Conservation (phyloP, 495 filamentous ascomycete species). For the Neurospora sp. region DNA sequence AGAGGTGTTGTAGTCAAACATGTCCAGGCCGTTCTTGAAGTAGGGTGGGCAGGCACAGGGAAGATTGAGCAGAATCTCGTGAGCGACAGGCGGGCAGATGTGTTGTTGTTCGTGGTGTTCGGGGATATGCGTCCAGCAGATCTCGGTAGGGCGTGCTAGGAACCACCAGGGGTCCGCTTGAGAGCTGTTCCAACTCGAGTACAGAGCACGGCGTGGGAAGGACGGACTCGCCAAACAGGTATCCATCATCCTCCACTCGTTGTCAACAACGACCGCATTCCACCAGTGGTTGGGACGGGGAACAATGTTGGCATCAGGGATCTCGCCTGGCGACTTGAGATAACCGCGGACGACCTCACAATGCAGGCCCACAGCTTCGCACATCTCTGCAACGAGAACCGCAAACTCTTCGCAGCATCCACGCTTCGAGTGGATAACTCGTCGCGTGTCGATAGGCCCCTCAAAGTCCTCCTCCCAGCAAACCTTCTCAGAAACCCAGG, state of each 20-base stretch:
- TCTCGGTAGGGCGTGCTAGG: conserved; percentile 71
- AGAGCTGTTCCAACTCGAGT: conserved; percentile 59
- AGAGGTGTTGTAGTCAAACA: conserved; percentile 88
- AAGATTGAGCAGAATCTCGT: conserved; percentile 73
- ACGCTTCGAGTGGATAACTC: conserved; percentile 73
- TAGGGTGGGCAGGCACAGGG: conserved; percentile 78
- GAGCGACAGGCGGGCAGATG: conserved; percentile 76
- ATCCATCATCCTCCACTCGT: conserved; percentile 95
- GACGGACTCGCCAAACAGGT: conserved; percentile 86
- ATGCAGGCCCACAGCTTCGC: conserved; percentile 75
- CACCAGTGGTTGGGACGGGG: conserved; percentile 93
- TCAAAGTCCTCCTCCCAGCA: conserved; percentile 95
- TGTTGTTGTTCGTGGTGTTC: conserved; percentile 80
- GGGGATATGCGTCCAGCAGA: conserved; percentile 93
- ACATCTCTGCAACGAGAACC: conserved; percentile 86
- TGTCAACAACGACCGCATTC: conserved; percentile 90
- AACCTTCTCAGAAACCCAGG: conserved; percentile 91
- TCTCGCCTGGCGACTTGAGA: conserved; percentile 81
- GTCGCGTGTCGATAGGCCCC: conserved; percentile 61
- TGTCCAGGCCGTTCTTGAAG: conserved; percentile 68
- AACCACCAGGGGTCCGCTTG: conserved; percentile 86
- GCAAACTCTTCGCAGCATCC: conserved; percentile 90
- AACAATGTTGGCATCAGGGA: conserved; percentile 63
- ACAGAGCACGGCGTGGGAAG: conserved; percentile 65
- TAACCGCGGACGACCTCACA: conserved; percentile 78